These are phyloP conservation scores for Pichia heedii DNA, from an alignment of 805 yeast species.

Conservation along the genomic window DNA sequence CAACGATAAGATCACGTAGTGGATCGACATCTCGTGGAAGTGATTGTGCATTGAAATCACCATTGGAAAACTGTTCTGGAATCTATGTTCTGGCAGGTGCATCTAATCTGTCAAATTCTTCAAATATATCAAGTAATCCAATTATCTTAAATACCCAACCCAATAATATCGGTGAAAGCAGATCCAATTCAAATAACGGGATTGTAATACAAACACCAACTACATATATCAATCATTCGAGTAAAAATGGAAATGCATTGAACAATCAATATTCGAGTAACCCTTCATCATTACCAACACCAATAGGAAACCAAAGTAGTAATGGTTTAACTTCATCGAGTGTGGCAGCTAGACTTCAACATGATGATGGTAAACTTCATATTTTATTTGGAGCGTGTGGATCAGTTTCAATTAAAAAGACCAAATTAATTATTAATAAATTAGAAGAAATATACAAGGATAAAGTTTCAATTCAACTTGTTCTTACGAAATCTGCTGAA, in stretches of 20 bases:
- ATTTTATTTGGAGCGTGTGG: slow-evolving; percentile 52
- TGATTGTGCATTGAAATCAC: neutral
- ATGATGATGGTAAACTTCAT: slow-evolving; percentile 48
- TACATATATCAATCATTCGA: slow-evolving; percentile 1
- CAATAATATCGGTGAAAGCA: neutral
- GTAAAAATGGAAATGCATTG: neutral
- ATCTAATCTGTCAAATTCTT: neutral
- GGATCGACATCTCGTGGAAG: slow-evolving; percentile 12
- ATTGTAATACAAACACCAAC: neutral
- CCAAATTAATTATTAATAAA: slow-evolving; percentile 43
- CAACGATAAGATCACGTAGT: slow-evolving; percentile 29
- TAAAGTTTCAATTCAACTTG: slow-evolving; percentile 43
- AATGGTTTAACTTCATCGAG: slow-evolving; percentile 12
- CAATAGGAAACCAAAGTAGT: neutral
- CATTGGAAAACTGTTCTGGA: neutral
- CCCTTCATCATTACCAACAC: neutral
- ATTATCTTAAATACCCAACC: neutral
- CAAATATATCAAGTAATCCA: neutral
- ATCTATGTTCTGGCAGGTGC: neutral
- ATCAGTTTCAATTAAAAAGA: slow-evolving; percentile 42
- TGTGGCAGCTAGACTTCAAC: slow-evolving; percentile 33
- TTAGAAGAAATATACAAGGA: slow-evolving; percentile 45
- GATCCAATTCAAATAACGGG: slow-evolving; percentile 4
- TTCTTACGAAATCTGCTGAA: slow-evolving; percentile 46
- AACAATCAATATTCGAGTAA: no score